phyloP scores from a whole-genome alignment of 495 filamentous ascomycete genomes.

The Trypethelium eluteriae region DNA sequence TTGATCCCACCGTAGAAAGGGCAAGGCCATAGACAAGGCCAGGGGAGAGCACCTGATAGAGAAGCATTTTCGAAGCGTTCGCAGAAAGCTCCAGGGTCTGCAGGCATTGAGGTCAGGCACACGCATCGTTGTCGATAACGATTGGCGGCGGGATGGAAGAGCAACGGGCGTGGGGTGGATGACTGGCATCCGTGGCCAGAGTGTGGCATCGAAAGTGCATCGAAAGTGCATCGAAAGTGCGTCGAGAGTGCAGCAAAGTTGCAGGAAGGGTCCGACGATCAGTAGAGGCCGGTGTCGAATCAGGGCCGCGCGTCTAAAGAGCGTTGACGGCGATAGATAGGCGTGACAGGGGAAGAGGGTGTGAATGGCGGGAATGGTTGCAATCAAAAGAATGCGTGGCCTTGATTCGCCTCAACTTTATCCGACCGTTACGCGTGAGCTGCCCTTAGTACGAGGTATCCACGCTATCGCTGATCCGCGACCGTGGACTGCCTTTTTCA shows the following conservation, averaged over 20 bases:
- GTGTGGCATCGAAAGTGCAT: too few species aligned
- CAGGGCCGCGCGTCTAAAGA: not conserved
- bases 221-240: too few species aligned
- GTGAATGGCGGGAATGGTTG: not conserved
- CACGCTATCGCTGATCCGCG: not conserved
- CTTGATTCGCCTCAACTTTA: too few species aligned
- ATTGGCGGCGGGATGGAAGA: not conserved
- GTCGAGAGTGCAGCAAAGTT: too few species aligned
- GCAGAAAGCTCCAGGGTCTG: not conserved
- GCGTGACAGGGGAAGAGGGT: too few species aligned
- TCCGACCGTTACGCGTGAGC: too few species aligned
- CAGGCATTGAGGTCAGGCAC: not conserved
- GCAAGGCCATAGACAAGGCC: not conserved
- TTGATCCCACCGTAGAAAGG: not conserved
- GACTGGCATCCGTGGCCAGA: not conserved
- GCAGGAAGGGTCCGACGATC: not conserved
- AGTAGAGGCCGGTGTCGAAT: not conserved
- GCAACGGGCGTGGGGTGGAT: not conserved
- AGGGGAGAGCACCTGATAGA: not conserved
- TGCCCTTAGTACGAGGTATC: too few species aligned
- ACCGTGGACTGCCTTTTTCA: slow-evolving; percentile 6
- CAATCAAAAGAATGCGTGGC: not conserved
- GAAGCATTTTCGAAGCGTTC: not conserved
- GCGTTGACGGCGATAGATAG: too few species aligned
- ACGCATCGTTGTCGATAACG: not conserved